Conservation (phyloP, 495 filamentous ascomycete genomes). For the Trichoderma erinaceum region DNA sequence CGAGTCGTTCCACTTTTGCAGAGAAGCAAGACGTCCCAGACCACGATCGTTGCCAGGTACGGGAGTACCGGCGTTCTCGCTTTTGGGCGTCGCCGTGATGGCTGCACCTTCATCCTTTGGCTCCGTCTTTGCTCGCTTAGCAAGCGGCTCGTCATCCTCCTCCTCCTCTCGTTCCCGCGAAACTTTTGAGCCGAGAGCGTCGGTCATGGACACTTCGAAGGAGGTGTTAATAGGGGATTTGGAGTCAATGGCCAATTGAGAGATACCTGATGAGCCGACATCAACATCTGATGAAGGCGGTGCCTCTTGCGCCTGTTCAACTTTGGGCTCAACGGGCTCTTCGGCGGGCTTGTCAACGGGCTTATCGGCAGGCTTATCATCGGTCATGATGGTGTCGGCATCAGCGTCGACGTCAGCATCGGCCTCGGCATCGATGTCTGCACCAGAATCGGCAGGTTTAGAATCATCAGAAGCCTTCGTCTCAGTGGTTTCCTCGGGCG, state of each 20-base stretch:
- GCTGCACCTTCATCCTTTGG: conserved; percentile 18
- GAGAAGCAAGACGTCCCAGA: neutral
- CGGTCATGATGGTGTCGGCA: conserved; percentile 10
- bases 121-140: conserved; percentile 69
- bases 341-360: conserved; percentile 13
- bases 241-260: conserved; percentile 28
- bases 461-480: neutral
- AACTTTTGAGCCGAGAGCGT: conserved; percentile 41
- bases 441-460: neutral
- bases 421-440: neutral
- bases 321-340: conserved; percentile 18
- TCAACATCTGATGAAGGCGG: conserved; percentile 13
- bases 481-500: neutral
- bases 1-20: conserved; percentile 19
- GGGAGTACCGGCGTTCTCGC: conserved; percentile 1
- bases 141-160: conserved; percentile 61
- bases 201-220: conserved; percentile 34
- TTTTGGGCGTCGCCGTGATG: neutral
- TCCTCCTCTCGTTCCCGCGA: conserved; percentile 69
- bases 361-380: conserved; percentile 23
- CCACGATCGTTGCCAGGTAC: conserved; percentile 20
- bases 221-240: conserved; percentile 21
- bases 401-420: conserved; percentile 9
- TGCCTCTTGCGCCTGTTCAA: conserved; percentile 18
- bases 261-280: conserved; percentile 20